phyloP scores from a whole-genome alignment of 208 protist species.

The Acanthamoeba sp. region DNA sequence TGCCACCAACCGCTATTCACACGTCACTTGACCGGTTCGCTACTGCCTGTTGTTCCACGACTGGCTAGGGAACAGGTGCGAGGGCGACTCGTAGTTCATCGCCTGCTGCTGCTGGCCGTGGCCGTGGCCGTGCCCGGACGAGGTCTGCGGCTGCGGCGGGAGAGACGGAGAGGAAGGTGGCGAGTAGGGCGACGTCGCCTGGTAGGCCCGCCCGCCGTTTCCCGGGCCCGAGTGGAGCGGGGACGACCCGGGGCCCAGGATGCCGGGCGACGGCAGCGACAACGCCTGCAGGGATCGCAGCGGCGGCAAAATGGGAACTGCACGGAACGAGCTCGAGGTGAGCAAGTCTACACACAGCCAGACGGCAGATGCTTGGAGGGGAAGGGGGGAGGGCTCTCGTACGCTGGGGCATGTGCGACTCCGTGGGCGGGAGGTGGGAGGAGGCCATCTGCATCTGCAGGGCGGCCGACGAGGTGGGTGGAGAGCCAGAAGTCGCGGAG shows the following conservation, averaged over 20 bases:
- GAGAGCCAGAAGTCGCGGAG: background rate
- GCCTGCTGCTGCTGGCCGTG: background rate
- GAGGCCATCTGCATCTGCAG: slow-evolving; percentile 44
- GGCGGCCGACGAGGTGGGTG: background rate
- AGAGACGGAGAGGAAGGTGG: background rate
- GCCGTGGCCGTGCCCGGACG: background rate
- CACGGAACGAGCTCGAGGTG: too few species aligned
- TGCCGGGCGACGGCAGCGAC: background rate
- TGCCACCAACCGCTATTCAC: background rate
- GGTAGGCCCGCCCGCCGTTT: background rate
- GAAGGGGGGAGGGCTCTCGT: background rate
- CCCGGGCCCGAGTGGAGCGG: background rate
- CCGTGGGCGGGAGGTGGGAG: background rate
- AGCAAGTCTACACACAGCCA: too few species aligned
- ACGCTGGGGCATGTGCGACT: background rate
- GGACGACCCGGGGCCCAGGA: background rate
- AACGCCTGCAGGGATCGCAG: slow-evolving; percentile 10
- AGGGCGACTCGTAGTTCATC: background rate
- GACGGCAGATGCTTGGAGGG: too few species aligned
- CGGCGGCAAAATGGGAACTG: slow-evolving; percentile 11
- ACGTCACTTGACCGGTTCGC: background rate
- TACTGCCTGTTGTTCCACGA: background rate
- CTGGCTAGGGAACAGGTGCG: background rate
- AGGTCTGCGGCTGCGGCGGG: background rate
- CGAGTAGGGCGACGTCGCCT: background rate